A percentile compares a stretch with the other conserved stretches of the same genome.
Conservation (phyloP, 805 yeast genomes). For the Ogataea methylovora region DNA sequence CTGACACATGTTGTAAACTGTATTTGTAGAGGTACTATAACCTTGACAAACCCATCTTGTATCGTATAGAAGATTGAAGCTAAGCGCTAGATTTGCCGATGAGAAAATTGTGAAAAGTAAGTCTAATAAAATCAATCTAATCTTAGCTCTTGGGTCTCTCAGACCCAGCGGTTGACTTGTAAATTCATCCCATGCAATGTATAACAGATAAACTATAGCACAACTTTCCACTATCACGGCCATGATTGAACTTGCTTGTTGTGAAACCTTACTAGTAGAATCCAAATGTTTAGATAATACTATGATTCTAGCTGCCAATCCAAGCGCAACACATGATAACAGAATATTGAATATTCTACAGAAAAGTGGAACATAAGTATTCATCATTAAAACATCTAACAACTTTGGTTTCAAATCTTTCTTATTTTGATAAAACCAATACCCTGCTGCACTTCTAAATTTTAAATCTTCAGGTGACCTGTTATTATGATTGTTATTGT, state of each 20-base stretch:
- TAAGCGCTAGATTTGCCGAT: constrained; percentile 77
- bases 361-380: constrained; percentile 75
- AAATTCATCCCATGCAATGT: constrained; percentile 87
- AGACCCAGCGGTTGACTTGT: constrained; percentile 88
- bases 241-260: constrained; percentile 89
- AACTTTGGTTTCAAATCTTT: constrained; percentile 59
- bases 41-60: constrained; percentile 68
- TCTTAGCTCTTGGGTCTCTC: constrained; percentile 76
- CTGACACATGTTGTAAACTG: constrained; percentile 51
- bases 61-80: constrained; percentile 79
- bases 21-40: constrained; percentile 10
- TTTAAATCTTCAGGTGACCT: constrained; percentile 18
- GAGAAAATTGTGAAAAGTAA: constrained; percentile 81
- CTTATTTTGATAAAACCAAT: constrained; percentile 58
- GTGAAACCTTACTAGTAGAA: constrained; percentile 37
- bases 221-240: constrained; percentile 78
- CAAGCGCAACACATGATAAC: constrained; percentile 63
- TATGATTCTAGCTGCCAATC: constrained; percentile 57
- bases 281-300: constrained; percentile 28
- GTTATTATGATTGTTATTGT: constrained; percentile 6
- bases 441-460: constrained; percentile 50
- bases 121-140: constrained; percentile 75
- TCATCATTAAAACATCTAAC: constrained; percentile 52
- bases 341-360: constrained; percentile 55
- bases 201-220: constrained; percentile 69